These are phyloP conservation scores for Castanopsis chinensis DNA, from an alignment of 306 rosid species.

Conservation along the genomic window DNA sequence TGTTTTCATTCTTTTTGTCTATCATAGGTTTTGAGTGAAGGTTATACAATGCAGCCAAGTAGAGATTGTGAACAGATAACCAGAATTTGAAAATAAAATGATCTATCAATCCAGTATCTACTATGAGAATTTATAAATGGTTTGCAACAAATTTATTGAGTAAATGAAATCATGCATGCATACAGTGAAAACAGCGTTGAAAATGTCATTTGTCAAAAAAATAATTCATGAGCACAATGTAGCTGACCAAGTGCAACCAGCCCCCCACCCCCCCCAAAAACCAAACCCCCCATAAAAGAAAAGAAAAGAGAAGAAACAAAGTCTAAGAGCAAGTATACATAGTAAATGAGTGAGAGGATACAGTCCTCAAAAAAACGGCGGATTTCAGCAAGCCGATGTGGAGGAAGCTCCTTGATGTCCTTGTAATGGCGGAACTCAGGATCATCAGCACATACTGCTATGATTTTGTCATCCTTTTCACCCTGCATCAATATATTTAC, in stretches of 20 bases:
- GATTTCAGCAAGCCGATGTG: slow-evolving; percentile 95
- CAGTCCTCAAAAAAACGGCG: slow-evolving; percentile 97
- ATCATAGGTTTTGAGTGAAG: slow-evolving; percentile 40
- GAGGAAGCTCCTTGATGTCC: slow-evolving; percentile 88
- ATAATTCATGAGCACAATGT: neutral
- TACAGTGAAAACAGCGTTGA: neutral
- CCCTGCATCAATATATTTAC: slow-evolving; percentile 53
- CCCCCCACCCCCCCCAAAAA: neutral
- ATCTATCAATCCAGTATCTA: neutral
- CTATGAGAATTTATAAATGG: neutral
- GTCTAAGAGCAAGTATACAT: neutral
- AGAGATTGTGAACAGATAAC: neutral
- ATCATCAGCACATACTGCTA: slow-evolving; percentile 98
- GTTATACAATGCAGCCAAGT: slow-evolving; percentile 20
- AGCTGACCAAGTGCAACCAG: too few relatives aligned
- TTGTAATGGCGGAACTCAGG: slow-evolving; percentile 85
- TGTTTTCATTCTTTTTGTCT: slow-evolving; percentile 99
- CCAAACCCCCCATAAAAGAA: neutral
- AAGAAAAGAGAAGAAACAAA: neutral
- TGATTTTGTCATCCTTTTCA: slow-evolving; percentile 97
- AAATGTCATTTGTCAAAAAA: neutral
- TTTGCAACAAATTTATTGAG: neutral
- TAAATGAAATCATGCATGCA: neutral
- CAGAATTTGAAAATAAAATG: neutral
- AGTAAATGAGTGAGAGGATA: slow-evolving; percentile 50